A percentile compares a stretch with the other conserved stretches of the same genome.
Evolutionary conservation across 1,284 basidiomycete genomes (phyloP).

Genomic region (Melampsora medusae): DNA sequence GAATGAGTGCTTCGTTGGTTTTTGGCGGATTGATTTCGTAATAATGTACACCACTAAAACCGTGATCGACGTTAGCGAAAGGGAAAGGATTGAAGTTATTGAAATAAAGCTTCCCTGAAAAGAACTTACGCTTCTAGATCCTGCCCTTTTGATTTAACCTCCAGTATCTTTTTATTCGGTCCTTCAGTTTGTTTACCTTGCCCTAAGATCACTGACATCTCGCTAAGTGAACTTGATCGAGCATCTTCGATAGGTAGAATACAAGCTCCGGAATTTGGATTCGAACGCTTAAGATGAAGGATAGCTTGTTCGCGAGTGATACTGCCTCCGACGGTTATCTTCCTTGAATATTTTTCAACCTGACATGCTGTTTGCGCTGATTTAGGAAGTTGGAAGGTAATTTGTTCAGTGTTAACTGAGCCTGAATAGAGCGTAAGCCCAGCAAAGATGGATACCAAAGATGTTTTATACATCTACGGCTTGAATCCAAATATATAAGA

Average conservation of each 20-base stretch:
- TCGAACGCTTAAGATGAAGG: slow-evolving; percentile 14
- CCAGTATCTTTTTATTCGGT: slow-evolving; percentile 11
- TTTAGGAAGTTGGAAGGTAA: slow-evolving; percentile 21
- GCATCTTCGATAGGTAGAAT: slow-evolving; percentile 23
- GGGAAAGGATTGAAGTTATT: background rate
- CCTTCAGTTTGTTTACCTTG: slow-evolving; percentile 15
- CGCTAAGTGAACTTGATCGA: slow-evolving; percentile 25
- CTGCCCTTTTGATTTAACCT: slow-evolving; percentile 11
- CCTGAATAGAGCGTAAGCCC: background rate
- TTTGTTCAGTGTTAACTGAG: slow-evolving; percentile 11
- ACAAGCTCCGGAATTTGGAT: background rate
- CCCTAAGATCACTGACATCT: slow-evolving; percentile 31
- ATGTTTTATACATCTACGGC: too few species aligned
- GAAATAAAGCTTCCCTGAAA: background rate
- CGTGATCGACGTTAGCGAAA: background rate
- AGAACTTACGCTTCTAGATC: slow-evolving; percentile 33
- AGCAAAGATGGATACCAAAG: too few species aligned
- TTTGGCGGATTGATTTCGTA: slow-evolving; percentile 26
- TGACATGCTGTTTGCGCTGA: slow-evolving; percentile 16
- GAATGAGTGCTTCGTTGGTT: slow-evolving; percentile 7
- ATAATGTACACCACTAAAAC: slow-evolving; percentile 13
- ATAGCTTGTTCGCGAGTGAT: slow-evolving; percentile 40
- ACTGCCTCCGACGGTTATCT: slow-evolving; percentile 19
- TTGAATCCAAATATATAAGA: too few species aligned
- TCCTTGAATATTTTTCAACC: slow-evolving; percentile 20